A percentile compares a stretch with the other conserved stretches of the same genome.
phyloP scores from a whole-genome alignment of 2,329 filamentous ascomycete species.

The Xylariaceae sp. region DNA sequence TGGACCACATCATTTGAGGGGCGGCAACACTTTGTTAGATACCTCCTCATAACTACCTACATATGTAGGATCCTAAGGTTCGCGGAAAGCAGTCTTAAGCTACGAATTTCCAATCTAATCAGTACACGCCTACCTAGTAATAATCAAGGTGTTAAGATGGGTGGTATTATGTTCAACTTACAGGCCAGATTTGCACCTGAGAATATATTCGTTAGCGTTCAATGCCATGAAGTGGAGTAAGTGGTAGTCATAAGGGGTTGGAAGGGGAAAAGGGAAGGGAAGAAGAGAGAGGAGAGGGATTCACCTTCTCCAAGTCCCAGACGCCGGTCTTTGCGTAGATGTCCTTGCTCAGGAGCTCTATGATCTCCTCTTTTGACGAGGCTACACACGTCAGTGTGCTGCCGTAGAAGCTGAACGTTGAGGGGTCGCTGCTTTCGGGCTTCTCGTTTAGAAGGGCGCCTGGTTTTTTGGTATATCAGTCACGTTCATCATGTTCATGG shows the following conservation, averaged over 20 bases:
- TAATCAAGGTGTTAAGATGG: neutral
- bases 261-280: neutral
- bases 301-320: conserved; percentile 72
- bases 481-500: no score
- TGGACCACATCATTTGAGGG: neutral
- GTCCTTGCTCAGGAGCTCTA: conserved; percentile 64
- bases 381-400: conserved; percentile 67
- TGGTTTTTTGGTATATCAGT: conserved; percentile 6
- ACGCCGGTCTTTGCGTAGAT: conserved; percentile 68
- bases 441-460: conserved; percentile 65
- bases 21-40: neutral
- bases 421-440: conserved; percentile 56
- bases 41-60: neutral
- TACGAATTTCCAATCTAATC: conserved; percentile 11
- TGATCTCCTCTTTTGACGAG: conserved; percentile 64
- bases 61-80: conserved; percentile 10
- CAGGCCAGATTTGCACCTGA: conserved; percentile 48
- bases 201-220: conserved; percentile 7
- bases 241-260: neutral
- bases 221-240: neutral
- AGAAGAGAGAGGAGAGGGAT: conserved; percentile 11
- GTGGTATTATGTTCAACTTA: conserved; percentile 21
- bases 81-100: conserved; percentile 25
- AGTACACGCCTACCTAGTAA: conserved; percentile 7
- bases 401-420: conserved; percentile 64